Evolutionary conservation across 2,329 filamentous ascomycete genomes (phyloP), one percentile per base, ranked within the genome.

Genomic region (Aspergillus sp.): DNA sequence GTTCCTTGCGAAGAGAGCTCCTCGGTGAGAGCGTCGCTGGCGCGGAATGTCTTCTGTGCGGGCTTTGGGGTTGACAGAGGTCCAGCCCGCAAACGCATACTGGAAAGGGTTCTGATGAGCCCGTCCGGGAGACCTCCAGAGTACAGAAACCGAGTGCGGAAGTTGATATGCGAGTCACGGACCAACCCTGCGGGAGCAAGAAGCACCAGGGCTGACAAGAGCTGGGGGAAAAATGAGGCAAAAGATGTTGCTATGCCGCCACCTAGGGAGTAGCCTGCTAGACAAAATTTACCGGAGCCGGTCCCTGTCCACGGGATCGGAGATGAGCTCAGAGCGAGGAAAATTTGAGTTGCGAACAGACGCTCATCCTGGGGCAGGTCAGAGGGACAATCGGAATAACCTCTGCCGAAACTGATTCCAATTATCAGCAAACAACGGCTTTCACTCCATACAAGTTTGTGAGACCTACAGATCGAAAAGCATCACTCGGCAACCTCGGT

Each of bases 111-210:
- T n/a, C 76, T 71, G 2, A 85, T 72, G 7, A 90, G 62, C 47
- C 73, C 77, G 59, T 86, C 82, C 0, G 89, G 88, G 31, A 86
- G 67, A 0, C 82, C 82, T 5, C 77, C 78, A 5, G 80, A 81
- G 69, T 91, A 91, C 8, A 91, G 77, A 19, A 91, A 64, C 54
- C 82, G 82, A 66, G 83, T 86, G 60, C 80, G 79, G 73, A 82
- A 82, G 57, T 82, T 82, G 56, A 91, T 81, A 66, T 89, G 85
- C 14, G 77, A 76, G 4, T 77, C 73, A n/a, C 89, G 82, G 49
- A 96, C 84, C 45, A 96, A 79, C 0, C 93, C 93, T 0, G 87
- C 82, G 0, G 93, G 91, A 0, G 91, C 91, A 43, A 97, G 82
- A 6, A 96, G 82, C 11, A 95, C 80, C 21, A 97, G 79, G 9